A percentile compares a stretch with the other conserved stretches of the same genome.
phyloP scores from a whole-genome alignment of 345 rosid species.

The Firmiana major region DNA sequence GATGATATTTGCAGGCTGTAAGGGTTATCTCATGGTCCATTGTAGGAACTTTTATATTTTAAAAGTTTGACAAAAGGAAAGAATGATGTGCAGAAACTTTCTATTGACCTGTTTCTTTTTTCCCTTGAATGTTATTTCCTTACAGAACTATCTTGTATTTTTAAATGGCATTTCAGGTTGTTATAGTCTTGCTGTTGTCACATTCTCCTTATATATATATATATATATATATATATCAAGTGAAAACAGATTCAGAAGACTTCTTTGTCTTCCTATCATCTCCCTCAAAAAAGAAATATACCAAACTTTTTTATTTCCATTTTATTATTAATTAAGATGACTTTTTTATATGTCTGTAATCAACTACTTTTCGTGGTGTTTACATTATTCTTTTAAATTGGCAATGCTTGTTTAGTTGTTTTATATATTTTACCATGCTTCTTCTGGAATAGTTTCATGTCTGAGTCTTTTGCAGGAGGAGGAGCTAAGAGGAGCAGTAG shows the following conservation, averaged over 20 bases:
- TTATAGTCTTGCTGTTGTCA: neutral
- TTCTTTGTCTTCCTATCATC: neutral
- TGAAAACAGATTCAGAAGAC: neutral
- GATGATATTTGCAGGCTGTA: neutral
- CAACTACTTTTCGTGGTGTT: neutral
- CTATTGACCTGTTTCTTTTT: neutral
- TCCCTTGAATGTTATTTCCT: neutral
- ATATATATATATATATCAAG: too few species aligned
- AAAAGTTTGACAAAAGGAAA: neutral
- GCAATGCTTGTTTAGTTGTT: neutral
- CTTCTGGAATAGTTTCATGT: neutral
- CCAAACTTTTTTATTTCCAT: neutral
- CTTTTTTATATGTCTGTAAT: neutral
- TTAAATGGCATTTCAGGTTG: neutral
- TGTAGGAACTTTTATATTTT: neutral
- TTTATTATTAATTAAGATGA: neutral
- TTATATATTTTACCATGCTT: neutral
- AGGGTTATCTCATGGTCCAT: neutral
- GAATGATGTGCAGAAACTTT: neutral
- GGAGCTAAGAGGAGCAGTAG: constrained; percentile 62
- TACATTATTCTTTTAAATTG: neutral
- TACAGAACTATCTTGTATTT: neutral
- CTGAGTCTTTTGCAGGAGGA: constrained; percentile 47
- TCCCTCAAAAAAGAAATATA: neutral
- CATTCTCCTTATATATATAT: too few species aligned